A percentile compares a stretch with the other conserved stretches of the same genome.
Conservation (phyloP, 2,329 filamentous ascomycete species). For the Aspergillus fischeri region DNA sequence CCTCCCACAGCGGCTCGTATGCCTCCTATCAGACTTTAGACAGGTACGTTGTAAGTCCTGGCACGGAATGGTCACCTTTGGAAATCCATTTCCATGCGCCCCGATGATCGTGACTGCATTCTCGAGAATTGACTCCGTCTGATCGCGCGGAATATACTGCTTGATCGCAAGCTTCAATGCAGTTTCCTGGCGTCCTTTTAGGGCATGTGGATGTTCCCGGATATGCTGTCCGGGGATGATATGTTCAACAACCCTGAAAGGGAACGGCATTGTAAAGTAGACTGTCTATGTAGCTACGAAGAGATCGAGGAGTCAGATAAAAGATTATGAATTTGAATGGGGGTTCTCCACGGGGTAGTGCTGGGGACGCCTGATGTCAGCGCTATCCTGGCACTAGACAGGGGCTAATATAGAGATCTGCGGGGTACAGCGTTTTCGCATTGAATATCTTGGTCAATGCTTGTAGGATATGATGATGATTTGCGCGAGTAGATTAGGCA, state of each 20-base stretch:
- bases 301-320: not conserved
- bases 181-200: constrained; percentile 46
- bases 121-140: constrained; percentile 38
- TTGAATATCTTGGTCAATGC: not conserved
- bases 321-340: not conserved
- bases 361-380: not conserved
- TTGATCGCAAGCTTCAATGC: constrained; percentile 50
- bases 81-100: constrained; percentile 10
- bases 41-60: too few relatives aligned
- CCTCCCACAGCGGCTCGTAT: constrained; percentile 82
- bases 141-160: constrained; percentile 52
- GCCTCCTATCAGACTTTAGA: constrained; percentile 55
- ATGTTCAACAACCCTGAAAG: constrained; percentile 47
- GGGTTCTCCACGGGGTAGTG: not conserved
- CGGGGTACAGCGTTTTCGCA: too few relatives aligned
- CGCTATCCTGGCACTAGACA: not conserved
- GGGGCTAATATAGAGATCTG: not conserved
- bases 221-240: constrained; percentile 49
- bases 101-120: constrained; percentile 20
- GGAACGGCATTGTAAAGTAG: not conserved
- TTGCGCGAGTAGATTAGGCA: too few relatives aligned
- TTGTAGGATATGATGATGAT: not conserved
- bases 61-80: not conserved
- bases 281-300: not conserved
- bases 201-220: constrained; percentile 49